A percentile compares a stretch with the other conserved stretches of the same genome.
These are phyloP conservation scores for Iris pallida DNA, from an alignment of 116 monocot genomes.

Conservation along the genomic window DNA sequence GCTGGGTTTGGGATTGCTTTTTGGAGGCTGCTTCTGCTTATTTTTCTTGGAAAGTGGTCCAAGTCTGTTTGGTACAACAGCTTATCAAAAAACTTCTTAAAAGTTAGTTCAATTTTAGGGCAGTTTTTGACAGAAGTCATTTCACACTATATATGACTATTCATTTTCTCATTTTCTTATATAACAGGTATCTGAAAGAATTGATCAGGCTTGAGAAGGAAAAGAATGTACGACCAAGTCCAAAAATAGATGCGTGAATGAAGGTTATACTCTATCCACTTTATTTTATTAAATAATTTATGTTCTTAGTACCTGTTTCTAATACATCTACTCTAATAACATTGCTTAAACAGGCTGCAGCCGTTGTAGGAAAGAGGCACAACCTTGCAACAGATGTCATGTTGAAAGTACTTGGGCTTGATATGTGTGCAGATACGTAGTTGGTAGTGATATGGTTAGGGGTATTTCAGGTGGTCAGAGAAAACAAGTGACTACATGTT, in stretches of 20 bases:
- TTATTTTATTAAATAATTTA: background rate
- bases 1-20: no score
- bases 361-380: conserved; percentile 35
- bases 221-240: conserved; percentile 35
- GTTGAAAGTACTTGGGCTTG: conserved; percentile 36
- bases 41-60: no score
- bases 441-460: conserved; percentile 57
- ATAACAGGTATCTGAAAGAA: conserved; percentile 27
- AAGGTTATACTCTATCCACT: conserved; percentile 22
- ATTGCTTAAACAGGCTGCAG: conserved; percentile 28
- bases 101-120: no score
- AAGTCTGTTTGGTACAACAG: no score
- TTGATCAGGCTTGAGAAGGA: conserved; percentile 42
- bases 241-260: conserved; percentile 54
- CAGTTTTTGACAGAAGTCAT: no score
- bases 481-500: conserved; percentile 52
- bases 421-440: conserved; percentile 42
- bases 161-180: no score
- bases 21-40: no score
- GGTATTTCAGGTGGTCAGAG: conserved; percentile 55
- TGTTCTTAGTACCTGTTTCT: background rate
- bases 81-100: no score
- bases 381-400: conserved; percentile 45
- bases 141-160: no score
- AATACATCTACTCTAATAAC: background rate